Evolutionary conservation across 805 yeast species (phyloP).

Genomic region (Cephaloascus albidus): DNA sequence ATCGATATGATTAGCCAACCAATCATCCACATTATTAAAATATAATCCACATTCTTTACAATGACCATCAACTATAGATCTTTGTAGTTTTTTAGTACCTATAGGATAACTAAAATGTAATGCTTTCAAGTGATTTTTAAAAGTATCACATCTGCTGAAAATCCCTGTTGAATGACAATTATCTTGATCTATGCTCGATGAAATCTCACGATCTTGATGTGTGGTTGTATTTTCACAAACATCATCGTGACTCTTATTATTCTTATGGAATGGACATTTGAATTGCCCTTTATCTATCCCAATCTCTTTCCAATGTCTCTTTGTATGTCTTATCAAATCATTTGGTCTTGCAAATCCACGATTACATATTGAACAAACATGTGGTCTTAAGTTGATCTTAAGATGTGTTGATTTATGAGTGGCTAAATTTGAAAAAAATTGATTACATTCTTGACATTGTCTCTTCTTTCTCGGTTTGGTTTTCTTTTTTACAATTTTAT

Average conservation of each 20-base stretch:
- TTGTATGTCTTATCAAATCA: slow-evolving; percentile 77
- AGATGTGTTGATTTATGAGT: slow-evolving; percentile 78
- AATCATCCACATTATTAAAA: slow-evolving; percentile 65
- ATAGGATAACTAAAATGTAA: slow-evolving; percentile 83
- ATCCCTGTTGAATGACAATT: slow-evolving; percentile 79
- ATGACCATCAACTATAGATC: slow-evolving; percentile 57
- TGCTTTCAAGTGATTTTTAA: slow-evolving; percentile 83
- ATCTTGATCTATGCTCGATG: slow-evolving; percentile 13
- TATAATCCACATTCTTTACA: slow-evolving; percentile 69
- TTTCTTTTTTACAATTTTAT: slow-evolving; percentile 3
- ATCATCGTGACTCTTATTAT: slow-evolving; percentile 6
- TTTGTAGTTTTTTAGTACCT: slow-evolving; percentile 74
- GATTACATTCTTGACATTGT: slow-evolving; percentile 62
- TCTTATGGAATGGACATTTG: slow-evolving; percentile 63
- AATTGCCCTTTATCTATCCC: slow-evolving; percentile 60
- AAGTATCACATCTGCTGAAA: slow-evolving; percentile 85
- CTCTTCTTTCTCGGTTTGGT: slow-evolving; percentile 50
- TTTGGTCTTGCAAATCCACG: slow-evolving; percentile 87
- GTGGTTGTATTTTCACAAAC: slow-evolving; percentile 4
- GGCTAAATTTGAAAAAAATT: slow-evolving; percentile 68
- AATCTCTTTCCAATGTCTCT: slow-evolving; percentile 74
- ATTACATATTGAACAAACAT: slow-evolving; percentile 64
- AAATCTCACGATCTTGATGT: slow-evolving; percentile 1
- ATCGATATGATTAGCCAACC: slow-evolving; percentile 74
- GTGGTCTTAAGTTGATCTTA: slow-evolving; percentile 66